These are phyloP conservation scores for Tricholoma flavovirens DNA, from an alignment of 768 basidiomycete genomes.

Conservation along the genomic window DNA sequence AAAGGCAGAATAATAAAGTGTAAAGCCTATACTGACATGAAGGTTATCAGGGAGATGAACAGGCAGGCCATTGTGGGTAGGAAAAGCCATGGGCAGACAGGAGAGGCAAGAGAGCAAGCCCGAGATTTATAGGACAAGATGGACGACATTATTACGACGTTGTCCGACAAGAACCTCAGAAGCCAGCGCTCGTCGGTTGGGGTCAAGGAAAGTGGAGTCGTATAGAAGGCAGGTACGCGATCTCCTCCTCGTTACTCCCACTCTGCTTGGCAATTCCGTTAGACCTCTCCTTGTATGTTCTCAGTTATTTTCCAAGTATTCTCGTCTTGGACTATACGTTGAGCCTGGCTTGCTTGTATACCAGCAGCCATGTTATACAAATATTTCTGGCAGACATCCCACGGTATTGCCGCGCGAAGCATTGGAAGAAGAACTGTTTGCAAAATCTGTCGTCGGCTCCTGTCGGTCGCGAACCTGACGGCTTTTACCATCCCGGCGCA, in stretches of 20 bases:
- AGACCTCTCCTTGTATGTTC: no score
- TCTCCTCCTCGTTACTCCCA: no score
- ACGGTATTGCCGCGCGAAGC: constrained; percentile 31
- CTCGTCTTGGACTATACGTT: background rate
- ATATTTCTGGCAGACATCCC: constrained; percentile 16
- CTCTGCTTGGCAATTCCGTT: no score
- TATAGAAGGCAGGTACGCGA: background rate
- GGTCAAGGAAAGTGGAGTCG: constrained; percentile 11
- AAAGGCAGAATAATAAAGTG: constrained; percentile 29
- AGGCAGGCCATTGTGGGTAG: background rate
- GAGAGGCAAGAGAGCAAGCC: background rate
- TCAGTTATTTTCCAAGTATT: background rate
- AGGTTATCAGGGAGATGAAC: constrained; percentile 1
- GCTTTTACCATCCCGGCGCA: background rate
- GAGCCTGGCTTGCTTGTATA: constrained; percentile 4
- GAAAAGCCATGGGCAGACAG: background rate
- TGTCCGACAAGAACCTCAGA: background rate
- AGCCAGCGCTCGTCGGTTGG: no score
- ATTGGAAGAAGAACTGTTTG: constrained; percentile 8
- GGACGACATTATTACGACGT: background rate
- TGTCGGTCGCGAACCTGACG: background rate
- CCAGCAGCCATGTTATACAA: background rate
- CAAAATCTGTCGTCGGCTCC: background rate
- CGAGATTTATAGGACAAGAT: background rate
- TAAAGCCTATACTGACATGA: constrained; percentile 24